phyloP scores from a whole-genome alignment of 768 basidiomycete genomes.

The Boletus rex-veris region DNA sequence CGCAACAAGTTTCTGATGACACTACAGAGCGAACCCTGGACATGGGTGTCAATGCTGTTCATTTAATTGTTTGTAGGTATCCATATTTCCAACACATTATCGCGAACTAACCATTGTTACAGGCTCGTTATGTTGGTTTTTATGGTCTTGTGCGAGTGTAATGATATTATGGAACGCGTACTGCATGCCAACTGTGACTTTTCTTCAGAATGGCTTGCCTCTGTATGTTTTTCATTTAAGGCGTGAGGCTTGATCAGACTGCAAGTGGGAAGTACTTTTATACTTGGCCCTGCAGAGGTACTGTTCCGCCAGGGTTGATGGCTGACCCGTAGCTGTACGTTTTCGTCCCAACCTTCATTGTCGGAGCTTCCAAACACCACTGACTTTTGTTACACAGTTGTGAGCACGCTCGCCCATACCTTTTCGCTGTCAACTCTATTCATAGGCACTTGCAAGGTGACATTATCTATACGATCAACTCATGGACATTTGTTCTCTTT shows the following conservation, averaged over 20 bases:
- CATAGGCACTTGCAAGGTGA: background rate
- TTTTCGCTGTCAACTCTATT: background rate
- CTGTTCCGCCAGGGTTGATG: background rate
- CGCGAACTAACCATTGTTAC: background rate
- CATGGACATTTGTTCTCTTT: background rate
- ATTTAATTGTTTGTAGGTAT: constrained; percentile 2
- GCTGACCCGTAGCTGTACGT: background rate
- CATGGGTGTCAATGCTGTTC: constrained; percentile 6
- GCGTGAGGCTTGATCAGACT: background rate
- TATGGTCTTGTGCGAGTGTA: background rate
- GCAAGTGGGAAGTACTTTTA: constrained; percentile 1
- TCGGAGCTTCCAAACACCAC: background rate
- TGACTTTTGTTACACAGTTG: background rate
- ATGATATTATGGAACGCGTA: too few species aligned
- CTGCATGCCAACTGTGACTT: background rate
- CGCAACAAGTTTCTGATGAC: background rate
- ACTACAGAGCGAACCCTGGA: constrained; percentile 6
- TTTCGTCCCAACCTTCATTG: background rate
- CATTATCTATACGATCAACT: background rate
- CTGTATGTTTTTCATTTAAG: background rate
- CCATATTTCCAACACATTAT: background rate
- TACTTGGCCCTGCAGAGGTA: background rate
- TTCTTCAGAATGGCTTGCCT: background rate
- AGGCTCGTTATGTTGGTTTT: constrained; percentile 9
- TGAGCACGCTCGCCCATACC: background rate